Conservation (phyloP, 2,329 filamentous ascomycete genomes). For the Daldinia sp. region DNA sequence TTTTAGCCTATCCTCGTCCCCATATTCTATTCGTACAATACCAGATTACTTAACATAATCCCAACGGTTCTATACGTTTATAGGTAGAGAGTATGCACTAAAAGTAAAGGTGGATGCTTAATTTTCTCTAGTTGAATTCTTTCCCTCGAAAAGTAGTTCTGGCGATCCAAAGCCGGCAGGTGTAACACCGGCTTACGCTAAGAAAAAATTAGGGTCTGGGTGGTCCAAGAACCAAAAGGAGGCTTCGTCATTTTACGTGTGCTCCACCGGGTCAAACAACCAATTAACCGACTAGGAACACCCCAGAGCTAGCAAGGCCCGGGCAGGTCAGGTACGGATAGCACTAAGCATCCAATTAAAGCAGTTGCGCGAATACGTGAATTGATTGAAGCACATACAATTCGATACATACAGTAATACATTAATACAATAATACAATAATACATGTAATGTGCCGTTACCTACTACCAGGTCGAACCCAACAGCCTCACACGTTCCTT, state of each 20-base stretch:
- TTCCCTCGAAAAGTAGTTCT: not conserved
- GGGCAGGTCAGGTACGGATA: conserved; percentile 24
- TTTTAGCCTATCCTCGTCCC: conserved; percentile 12
- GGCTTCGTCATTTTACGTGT: conserved; percentile 40
- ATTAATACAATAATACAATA: not conserved
- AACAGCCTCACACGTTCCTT: conserved; percentile 8
- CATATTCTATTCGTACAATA: not conserved
- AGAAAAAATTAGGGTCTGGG: conserved; percentile 23
- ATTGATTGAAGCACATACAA: not conserved
- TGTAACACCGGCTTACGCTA: conserved; percentile 25
- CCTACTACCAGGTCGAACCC: conserved; percentile 15
- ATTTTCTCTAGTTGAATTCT: not conserved
- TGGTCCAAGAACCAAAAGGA: conserved; percentile 32
- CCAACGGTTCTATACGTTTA: not conserved
- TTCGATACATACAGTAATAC: not conserved
- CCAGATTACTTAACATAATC: too few species aligned
- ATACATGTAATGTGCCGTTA: not conserved
- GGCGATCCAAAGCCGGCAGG: conserved; percentile 30
- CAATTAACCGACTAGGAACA: conserved; percentile 11
- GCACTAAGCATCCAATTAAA: conserved; percentile 23
- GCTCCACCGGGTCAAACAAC: conserved; percentile 24
- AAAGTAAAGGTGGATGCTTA: not conserved
- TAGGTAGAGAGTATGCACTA: too few species aligned
- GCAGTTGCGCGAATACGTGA: conserved; percentile 4
- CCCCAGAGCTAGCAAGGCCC: not conserved